phyloP scores from a whole-genome alignment of 805 yeast genomes.

The Pichia gijzeniarum region DNA sequence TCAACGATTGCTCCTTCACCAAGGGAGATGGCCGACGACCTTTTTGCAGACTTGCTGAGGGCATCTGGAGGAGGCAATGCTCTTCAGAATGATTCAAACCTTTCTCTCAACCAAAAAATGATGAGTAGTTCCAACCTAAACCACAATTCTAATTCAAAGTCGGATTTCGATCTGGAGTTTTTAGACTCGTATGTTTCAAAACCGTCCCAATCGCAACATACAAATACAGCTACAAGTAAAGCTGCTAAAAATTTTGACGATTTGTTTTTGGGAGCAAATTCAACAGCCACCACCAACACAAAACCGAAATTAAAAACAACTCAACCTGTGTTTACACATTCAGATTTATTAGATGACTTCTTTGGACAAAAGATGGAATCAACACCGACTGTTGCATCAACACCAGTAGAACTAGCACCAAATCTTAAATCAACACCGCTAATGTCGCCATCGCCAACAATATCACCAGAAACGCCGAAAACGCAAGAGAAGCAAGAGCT shows the following conservation, averaged over 20 bases:
- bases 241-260: background rate
- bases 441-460: too few species aligned
- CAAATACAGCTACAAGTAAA: background rate
- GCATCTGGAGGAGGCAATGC: constrained; percentile 22
- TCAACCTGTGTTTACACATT: constrained; percentile 7
- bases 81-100: constrained; percentile 20
- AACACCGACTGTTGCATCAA: too few species aligned
- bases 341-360: constrained; percentile 9
- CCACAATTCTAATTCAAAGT: constrained; percentile 1
- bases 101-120: constrained; percentile 33
- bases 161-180: constrained; percentile 31
- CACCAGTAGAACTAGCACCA: background rate
- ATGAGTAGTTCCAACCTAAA: background rate
- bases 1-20: too few species aligned
- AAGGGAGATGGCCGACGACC: constrained; percentile 22
- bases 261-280: background rate
- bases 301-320: background rate
- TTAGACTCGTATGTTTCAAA: constrained; percentile 12
- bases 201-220: background rate
- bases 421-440: background rate
- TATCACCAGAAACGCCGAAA: background rate
- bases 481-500: background rate
- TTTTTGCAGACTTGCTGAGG: constrained; percentile 38
- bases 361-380: constrained; percentile 1
- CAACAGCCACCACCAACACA: background rate